Base-by-base conservation (phyloP, 2,329 filamentous ascomycete genomes). In the Cryphonectria nitschkei region DNA sequence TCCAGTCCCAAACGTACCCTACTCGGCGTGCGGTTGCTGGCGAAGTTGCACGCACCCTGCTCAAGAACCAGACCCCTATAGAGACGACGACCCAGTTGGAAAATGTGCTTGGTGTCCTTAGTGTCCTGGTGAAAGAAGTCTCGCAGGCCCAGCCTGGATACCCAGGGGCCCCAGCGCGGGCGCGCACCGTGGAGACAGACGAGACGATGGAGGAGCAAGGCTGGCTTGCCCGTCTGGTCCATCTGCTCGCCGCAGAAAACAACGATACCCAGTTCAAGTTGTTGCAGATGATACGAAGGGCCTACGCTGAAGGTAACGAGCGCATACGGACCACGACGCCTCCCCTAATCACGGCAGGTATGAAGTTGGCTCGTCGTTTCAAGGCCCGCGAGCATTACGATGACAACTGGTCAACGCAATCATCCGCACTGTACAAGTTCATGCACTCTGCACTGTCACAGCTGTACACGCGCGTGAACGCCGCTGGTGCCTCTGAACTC, bases 121-220 rank as follows among this genome's bases (percentile, higher is more conserved):
- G 93, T 75, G 96, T 99, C 0, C 84, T 99, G 50, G 96, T 99
- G 79, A 96, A 94, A 76, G 96, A 99, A 82, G 95, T 95, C 16
- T 91, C 93, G 19, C 95, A 97, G 77, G 85, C 91, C 68, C 90
- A 93, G n/a, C 88, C 90, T 63, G 93, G 93, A 41, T 98, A 98
- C 76, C 91, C 95, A 0, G 93, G 93, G 3, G 89, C 92, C 54
- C 93, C 95, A 77, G 87, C 93, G 74, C 90, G 93, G 73, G 88
- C 82, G 3, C 89, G 94, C 73, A 88, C 84, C 0, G 80, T 87
- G 63, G 97, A 99, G 84, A 98, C 96, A 0, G 96, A 99, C 73
- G 97, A 99, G 83, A 98, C 95, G 0, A 90, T 98, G 77, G 95
- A 99, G 81, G 96, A 99, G 82, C 96, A 99, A 84, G 96, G 96